These are phyloP conservation scores for Botrytis elliptica DNA, from an alignment of 2,329 filamentous ascomycete genomes.

Conservation along the genomic window DNA sequence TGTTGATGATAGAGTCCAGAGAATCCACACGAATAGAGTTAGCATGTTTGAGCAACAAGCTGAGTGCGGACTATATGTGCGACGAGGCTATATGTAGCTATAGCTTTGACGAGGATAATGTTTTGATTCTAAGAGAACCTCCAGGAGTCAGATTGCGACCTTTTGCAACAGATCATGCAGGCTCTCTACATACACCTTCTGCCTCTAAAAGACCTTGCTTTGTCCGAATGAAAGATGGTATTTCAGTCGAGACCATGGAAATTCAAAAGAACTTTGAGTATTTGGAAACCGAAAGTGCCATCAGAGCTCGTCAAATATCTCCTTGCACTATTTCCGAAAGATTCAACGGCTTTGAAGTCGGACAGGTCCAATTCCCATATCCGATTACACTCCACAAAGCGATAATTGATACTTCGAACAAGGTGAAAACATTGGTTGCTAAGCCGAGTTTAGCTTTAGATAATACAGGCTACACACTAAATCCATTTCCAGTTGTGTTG, in stretches of 20 bases:
- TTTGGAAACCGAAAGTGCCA: neutral
- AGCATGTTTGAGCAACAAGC: neutral
- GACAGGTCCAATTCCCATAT: neutral
- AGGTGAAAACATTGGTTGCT: neutral
- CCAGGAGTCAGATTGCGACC: neutral
- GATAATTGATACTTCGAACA: neutral
- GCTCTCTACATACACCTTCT: neutral
- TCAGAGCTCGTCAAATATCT: neutral
- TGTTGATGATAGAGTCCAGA: neutral
- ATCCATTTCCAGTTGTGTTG: neutral
- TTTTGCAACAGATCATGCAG: rapidly evolving
- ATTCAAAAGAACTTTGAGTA: neutral
- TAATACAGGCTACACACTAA: neutral
- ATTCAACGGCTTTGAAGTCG: neutral
- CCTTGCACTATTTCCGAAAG: neutral
- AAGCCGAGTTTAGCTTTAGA: neutral
- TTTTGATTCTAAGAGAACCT: neutral
- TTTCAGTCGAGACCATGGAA: neutral
- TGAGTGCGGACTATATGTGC: neutral
- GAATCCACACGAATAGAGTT: neutral
- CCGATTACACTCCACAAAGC: neutral
- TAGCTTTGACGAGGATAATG: neutral
- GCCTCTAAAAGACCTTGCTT: neutral
- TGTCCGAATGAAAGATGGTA: neutral
- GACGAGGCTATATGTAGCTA: neutral